These are phyloP conservation scores for Aspergillus versicolor DNA, from an alignment of 2,329 filamentous ascomycete species.

Conservation along the genomic window DNA sequence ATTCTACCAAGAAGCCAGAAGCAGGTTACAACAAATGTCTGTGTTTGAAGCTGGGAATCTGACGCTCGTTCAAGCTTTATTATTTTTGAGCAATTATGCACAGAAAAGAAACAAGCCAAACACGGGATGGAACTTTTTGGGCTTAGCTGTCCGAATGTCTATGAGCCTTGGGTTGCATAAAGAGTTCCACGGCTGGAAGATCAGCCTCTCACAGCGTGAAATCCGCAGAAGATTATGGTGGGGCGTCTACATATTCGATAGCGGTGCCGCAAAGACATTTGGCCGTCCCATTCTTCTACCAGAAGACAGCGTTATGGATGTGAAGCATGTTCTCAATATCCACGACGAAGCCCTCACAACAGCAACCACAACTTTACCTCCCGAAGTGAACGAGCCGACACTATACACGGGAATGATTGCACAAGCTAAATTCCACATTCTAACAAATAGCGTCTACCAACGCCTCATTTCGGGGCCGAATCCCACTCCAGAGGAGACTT, in stretches of 20 bases:
- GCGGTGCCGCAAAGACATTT: constrained; percentile 53
- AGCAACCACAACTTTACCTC: constrained; percentile 36
- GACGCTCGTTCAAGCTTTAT: constrained; percentile 49
- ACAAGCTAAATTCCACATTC: constrained; percentile 44
- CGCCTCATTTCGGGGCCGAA: constrained; percentile 45
- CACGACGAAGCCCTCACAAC: constrained; percentile 42
- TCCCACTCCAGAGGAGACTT: constrained; percentile 42
- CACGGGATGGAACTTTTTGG: constrained; percentile 51
- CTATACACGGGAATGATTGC: constrained; percentile 45
- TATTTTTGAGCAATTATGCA: constrained; percentile 50
- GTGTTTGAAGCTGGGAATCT: constrained; percentile 52
- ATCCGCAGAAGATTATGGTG: constrained; percentile 44
- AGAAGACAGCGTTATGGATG: constrained; percentile 45
- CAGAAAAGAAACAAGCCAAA: constrained; percentile 55
- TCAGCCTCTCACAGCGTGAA: constrained; percentile 43
- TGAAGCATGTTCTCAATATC: constrained; percentile 45
- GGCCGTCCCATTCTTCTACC: constrained; percentile 49
- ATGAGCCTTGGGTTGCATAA: constrained; percentile 53
- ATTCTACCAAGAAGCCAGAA: constrained; percentile 48
- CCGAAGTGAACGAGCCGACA: constrained; percentile 40
- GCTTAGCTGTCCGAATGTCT: constrained; percentile 50
- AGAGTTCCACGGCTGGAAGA: constrained; percentile 50
- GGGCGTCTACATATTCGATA: constrained; percentile 48
- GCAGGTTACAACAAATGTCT: constrained; percentile 45
- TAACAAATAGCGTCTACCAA: constrained; percentile 47